Conservation (phyloP, 2,329 filamentous ascomycete genomes). For the Pseudogymnoascus sp. region DNA sequence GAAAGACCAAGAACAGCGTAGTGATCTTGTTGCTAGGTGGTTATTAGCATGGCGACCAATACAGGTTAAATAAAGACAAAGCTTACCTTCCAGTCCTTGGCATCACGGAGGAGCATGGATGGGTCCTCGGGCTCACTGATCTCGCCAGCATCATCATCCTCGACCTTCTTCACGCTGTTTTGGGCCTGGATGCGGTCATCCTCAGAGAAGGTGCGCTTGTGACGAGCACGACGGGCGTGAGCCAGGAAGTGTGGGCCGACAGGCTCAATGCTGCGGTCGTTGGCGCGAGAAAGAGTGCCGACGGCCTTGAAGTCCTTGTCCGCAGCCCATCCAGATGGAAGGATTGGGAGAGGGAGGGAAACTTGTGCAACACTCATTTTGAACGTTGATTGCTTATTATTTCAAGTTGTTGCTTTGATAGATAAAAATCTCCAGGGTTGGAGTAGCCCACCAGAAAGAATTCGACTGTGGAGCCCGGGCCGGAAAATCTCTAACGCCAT, state of each 20-base stretch:
- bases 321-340: conserved; percentile 72
- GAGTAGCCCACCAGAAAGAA: conserved; percentile 3
- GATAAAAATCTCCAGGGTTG: conserved; percentile 4
- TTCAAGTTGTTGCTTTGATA: background rate
- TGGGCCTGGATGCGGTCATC: conserved; percentile 96
- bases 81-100: conserved; percentile 97
- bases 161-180: conserved; percentile 88
- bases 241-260: conserved; percentile 97
- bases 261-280: conserved; percentile 84
- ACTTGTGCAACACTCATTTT: conserved; percentile 28
- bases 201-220: conserved; percentile 97
- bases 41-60: conserved; percentile 15
- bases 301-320: conserved; percentile 90
- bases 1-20: conserved; percentile 91
- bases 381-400: conserved; percentile 4
- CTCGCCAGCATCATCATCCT: conserved; percentile 81
- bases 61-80: conserved; percentile 8
- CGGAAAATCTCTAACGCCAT: conserved; percentile 3
- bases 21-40: conserved; percentile 75
- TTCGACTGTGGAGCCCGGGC: conserved; percentile 3
- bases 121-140: conserved; percentile 92
- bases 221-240: conserved; percentile 87
- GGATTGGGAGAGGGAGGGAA: conserved; percentile 58
- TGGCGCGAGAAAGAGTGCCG: conserved; percentile 65
- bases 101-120: conserved; percentile 82